Evolutionary conservation across 176 grass and related monocot genomes (phyloP).

Genomic region (Aegilops speltoides): DNA sequence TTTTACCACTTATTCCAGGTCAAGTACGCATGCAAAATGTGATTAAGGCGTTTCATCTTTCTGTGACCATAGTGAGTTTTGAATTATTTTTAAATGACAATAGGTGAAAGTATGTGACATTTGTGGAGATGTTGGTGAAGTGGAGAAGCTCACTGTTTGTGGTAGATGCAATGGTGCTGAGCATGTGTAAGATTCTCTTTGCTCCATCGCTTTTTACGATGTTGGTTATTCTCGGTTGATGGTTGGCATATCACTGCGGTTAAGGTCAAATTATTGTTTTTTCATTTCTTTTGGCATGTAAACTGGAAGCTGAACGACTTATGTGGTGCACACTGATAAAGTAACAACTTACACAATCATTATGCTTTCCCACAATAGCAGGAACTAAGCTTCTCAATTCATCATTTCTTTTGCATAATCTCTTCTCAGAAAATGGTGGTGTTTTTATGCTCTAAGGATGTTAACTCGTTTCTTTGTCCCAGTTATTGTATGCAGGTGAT

Average conservation of each 20-base stretch:
- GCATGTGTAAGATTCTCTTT: conserved; percentile 67
- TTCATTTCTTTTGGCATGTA: not conserved
- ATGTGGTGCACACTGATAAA: not conserved
- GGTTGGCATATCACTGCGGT: not conserved
- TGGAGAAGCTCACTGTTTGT: conserved; percentile 82
- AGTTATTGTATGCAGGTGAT: conserved; percentile 92
- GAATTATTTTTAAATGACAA: conserved; percentile 32
- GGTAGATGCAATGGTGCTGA: conserved; percentile 92
- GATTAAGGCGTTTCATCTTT: not conserved
- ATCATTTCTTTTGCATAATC: not conserved
- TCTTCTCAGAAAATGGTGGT: not conserved
- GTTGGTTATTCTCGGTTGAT: not conserved
- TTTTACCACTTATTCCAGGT: not conserved
- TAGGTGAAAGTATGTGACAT: conserved; percentile 98
- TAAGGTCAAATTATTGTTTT: not conserved
- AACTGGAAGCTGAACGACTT: not conserved
- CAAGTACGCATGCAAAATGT: not conserved
- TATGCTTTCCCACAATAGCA: not conserved
- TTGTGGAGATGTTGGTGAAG: conserved; percentile 87
- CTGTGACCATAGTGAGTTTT: conserved; percentile 14
- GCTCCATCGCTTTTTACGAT: not conserved
- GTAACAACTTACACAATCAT: not conserved
- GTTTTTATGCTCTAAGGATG: not conserved
- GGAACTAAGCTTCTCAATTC: not conserved
- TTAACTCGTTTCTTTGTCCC: conserved; percentile 32